Percentiles rank a stretch among this genome's conserved stretches.
Conservation (phyloP, 108 stramenopile species). For the Pelagomonas calceolata region DNA sequence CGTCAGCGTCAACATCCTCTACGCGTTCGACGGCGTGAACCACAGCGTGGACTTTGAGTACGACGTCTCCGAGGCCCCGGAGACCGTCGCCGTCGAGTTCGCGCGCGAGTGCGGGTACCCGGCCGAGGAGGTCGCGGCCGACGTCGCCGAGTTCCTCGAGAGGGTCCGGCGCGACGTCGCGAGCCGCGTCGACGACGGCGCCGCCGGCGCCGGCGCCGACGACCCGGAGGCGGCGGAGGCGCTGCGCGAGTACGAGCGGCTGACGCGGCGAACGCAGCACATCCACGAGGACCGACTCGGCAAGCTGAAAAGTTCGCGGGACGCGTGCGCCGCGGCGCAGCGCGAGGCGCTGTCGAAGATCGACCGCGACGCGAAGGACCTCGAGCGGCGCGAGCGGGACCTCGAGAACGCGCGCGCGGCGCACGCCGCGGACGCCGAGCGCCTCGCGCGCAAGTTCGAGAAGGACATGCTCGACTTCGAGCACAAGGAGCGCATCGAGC, state of each 20-base stretch:
- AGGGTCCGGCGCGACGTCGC: background rate
- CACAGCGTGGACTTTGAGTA: no score
- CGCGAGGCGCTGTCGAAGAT: background rate
- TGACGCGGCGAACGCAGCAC: background rate
- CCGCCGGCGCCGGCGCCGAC: background rate
- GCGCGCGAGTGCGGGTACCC: background rate
- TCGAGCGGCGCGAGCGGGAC: background rate
- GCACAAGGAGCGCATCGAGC: conserved; percentile 23
- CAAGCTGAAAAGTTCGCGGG: background rate
- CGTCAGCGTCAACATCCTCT: background rate
- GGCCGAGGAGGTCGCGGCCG: background rate
- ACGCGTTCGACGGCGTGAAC: background rate
- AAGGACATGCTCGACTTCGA: conserved; percentile 69
- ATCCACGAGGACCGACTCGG: background rate
- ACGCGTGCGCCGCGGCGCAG: background rate
- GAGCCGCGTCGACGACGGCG: background rate
- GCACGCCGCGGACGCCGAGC: conserved; percentile 12
- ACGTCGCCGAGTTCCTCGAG: background rate
- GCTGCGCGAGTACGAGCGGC: background rate
- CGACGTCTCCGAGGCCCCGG: no score
- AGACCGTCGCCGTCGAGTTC: background rate
- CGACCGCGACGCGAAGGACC: background rate
- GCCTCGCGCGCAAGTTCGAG: conserved; percentile 66
- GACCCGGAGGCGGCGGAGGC: background rate
- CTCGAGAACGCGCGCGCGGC: background rate